Evolutionary conservation across 2,329 filamentous ascomycete genomes (phyloP), one percentile per base, ranked within the genome.

Genomic region (Penicillium sp.): DNA sequence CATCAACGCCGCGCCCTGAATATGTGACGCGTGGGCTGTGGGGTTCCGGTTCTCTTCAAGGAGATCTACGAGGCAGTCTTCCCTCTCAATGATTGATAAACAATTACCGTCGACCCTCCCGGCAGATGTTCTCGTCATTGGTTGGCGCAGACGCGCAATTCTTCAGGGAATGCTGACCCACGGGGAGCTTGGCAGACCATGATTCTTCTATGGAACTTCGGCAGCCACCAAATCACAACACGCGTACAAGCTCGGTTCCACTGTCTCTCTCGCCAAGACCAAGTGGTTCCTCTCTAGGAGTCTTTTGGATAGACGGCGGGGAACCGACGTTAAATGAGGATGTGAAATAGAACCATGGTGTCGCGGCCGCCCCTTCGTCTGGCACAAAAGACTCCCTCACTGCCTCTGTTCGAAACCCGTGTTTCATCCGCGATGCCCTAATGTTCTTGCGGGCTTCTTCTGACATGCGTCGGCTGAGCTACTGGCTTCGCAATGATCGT

Each of bases 361-460:
- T 9, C 19, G 14, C 22, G 22, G 22, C 25, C 16, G 26, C 33
- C 10, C 17, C 33, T 33, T 19, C 4, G 10, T 48, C 22, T 19
- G 19, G 6, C 16, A 31, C 33, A 33, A 33, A 36, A 19, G n/a
- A n/a, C 25, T 28, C 22, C 19, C 5, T 8, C 50, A n/a, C 6
- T 50, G 12, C 26, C 19, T 35, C 17, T 31, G 30, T 6, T 49
- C 37, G 30, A 49, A 42, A 31, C 12, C 44, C 26, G 35, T 37
- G 6, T 44, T 53, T 22, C 47, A 31, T 54, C 52, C 51, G 49
- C 52, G 38, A 65, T 65, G 62, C 54, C 52, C 56, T 41, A 60
- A 64, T 65, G 60, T 59, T 43, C 53, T 43, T 49, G 58, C 53
- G 56, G 58, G 41, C 46, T 49, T 50, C 42, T 52, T 61, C 56